Conservation (phyloP, 441 rosid species). For the Eruca vesicaria region DNA sequence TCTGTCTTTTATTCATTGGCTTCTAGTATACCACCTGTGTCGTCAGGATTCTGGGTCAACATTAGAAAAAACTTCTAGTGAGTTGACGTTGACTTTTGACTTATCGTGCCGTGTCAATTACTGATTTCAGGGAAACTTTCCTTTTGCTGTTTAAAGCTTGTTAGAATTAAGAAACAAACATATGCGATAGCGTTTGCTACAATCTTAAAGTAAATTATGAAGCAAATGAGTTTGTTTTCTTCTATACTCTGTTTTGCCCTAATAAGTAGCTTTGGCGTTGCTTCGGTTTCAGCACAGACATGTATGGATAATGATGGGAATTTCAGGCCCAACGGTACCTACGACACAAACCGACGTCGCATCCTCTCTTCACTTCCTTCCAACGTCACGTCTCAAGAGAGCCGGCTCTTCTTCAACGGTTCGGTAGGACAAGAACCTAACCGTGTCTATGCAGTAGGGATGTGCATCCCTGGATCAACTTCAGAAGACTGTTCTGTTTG, state of each 20-base stretch:
- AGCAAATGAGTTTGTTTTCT: background rate
- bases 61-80: background rate
- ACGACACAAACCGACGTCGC: background rate
- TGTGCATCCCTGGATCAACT: background rate
- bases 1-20: background rate
- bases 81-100: background rate
- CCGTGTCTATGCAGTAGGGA: background rate
- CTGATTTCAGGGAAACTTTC: background rate
- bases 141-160: background rate
- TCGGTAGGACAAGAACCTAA: background rate
- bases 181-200: background rate
- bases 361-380: background rate
- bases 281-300: slow-evolving; percentile 26
- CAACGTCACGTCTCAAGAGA: background rate
- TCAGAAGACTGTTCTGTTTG: slow-evolving; percentile 39
- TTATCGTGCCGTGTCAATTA: background rate
- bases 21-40: background rate
- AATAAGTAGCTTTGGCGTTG: slow-evolving; percentile 5
- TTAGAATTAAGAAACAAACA: background rate
- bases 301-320: background rate
- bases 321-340: background rate
- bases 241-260: slow-evolving; percentile 16
- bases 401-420: background rate
- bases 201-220: background rate
- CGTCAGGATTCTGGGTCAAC: background rate